Evolutionary conservation across 2,329 filamentous ascomycete genomes (phyloP), one percentile per base, ranked within the genome.

Genomic region (Hypoxylon sp.): DNA sequence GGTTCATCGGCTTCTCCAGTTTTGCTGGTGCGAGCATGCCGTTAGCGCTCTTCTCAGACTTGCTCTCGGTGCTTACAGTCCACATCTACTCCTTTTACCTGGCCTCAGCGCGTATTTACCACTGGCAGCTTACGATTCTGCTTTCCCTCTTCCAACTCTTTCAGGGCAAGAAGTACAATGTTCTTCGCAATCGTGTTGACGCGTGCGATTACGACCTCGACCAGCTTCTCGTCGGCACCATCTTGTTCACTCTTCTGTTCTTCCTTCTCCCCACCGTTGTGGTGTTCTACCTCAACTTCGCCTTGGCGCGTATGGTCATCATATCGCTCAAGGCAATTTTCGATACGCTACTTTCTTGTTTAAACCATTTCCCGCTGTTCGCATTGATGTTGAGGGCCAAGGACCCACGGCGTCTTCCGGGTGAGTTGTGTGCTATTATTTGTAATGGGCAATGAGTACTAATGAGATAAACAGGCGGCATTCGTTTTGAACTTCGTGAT

Each of bases 1-100:
- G 92, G 82, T 89, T 97, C 71, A 92, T 99, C 67, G 95, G 95
- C 41, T 93, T 96, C 73, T 96, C 94, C 5, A 93, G 93, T 73
- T 98, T 99, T 76, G 94, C 92, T 2, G 95, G 95, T 8, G 95
- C 95, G 55, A 97, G 93, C 75, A 94, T 99, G 91, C 94, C 96
- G 1, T 95, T 99, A 55, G 93, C 94, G 19, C 87, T 99, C 64
- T 94, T 97, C 77, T 98, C 94, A 0, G 95, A 99, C 76, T 85
- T 99, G 6, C 84, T 98, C 2, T 97, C 94, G 1, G 85, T 96
- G 48, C 83, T 98, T 62, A 99, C 96, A 1, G 82, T 99, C 34
- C 95, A 99, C 78, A 97, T 99, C 58, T 97, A 98, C 81, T 97
- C 91, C 1, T 99, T 99, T 77, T 99, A 99, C 78, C 90, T 98